phyloP scores from a whole-genome alignment of 2,329 filamentous ascomycete genomes.

The Hypoxylon sp. region DNA sequence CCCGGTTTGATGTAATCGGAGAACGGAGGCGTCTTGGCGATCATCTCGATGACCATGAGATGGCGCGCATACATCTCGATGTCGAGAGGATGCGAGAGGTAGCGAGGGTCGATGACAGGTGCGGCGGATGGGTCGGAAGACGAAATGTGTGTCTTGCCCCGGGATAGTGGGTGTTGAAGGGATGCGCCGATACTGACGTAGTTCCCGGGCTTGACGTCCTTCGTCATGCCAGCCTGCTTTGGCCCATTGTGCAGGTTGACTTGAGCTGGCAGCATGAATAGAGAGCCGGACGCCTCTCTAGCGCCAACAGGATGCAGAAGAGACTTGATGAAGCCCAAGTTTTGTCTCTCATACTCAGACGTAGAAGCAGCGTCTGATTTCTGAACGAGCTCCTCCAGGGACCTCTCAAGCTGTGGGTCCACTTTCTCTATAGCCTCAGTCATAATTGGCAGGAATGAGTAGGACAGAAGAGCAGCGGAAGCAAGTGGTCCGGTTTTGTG shows the following conservation, averaged over 20 bases:
- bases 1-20: slow-evolving; percentile 51
- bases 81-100: slow-evolving; percentile 59
- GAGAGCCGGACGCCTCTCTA: not conserved
- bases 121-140: slow-evolving; percentile 52
- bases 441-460: slow-evolving; percentile 1
- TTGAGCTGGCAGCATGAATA: not conserved
- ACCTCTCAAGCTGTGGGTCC: not conserved
- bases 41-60: slow-evolving; percentile 51
- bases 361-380: not conserved
- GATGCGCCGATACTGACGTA: slow-evolving; percentile 49
- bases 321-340: not conserved
- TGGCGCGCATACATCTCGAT: slow-evolving; percentile 55
- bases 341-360: not conserved
- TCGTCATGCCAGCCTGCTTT: not conserved
- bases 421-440: not conserved
- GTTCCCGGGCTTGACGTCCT: slow-evolving; percentile 35
- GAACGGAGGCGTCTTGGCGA: slow-evolving; percentile 50
- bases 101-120: slow-evolving; percentile 58
- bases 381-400: not conserved
- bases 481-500: slow-evolving; percentile 36
- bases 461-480: slow-evolving; percentile 9
- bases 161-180: slow-evolving; percentile 56
- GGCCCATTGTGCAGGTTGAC: not conserved
- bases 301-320: not conserved
- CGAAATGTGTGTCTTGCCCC: slow-evolving; percentile 57